Base-by-base conservation (phyloP, 2,329 filamentous ascomycete species). In the Arthroderma sp. region DNA sequence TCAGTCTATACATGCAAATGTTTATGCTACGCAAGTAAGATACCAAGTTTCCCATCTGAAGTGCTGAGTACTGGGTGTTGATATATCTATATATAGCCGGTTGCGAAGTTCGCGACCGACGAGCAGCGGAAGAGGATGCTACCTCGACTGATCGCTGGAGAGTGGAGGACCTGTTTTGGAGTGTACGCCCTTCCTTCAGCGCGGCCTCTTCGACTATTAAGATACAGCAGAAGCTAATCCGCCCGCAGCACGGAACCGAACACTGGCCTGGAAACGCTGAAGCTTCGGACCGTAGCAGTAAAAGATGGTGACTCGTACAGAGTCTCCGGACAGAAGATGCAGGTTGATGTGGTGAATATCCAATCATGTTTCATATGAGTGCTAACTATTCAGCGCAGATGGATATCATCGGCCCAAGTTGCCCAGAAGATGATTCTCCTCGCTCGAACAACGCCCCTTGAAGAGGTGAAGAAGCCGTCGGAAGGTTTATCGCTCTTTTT, bases 401-500 rank as follows among this genome's bases (percentile, higher is more conserved):
- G 88, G 88, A 94, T 93, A 56, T 88, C 87, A 0, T 91, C 83
- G 56, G 88, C 88, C 0, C 87, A 94, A 67, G 85, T 91, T 0
- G 88, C 88, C 0, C 78, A 79, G 2, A 88, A 88, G 65, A 94
- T 94, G 88, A 84, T 94, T 2, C 77, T 94, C 0, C 78, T 95
- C 0, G 87, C 87, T 0, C 81, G 88, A 0, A 94, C 88, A 0
- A 88, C 83, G 0, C 80, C 85, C 0, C 63, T 85, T 0, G 84
- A 88, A 54, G 76, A 87, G 59, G 81, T 83, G 0, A 74, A 75
- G 59, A 89, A 85, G 66, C 80, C 84, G 0, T 87, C 81, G n/a
- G 82, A 91, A 67, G 87, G 85, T 0, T 75, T 94, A 0, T 89
- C 85, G 0, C 74, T 94, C 31, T 91, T 94, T 69, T 93, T 85